Evolutionary conservation across 768 basidiomycete species (phyloP), one percentile per base, ranked within the genome.

Genomic region (Hirschioporus abietinus): DNA sequence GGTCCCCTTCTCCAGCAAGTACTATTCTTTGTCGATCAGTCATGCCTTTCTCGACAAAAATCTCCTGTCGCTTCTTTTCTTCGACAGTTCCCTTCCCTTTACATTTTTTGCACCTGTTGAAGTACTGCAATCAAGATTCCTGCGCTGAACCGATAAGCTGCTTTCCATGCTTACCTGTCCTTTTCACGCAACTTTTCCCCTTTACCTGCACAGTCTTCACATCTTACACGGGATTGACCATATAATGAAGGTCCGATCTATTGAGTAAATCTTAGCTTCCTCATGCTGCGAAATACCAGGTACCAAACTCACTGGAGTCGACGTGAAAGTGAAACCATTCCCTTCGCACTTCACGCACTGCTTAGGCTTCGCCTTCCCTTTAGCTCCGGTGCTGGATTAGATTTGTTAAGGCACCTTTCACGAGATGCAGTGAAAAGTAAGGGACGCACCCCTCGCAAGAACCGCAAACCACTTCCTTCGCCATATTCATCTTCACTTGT

Each of bases 1-100:
- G 91, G 72, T 99, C 96, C 15, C 95, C 96, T 63, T 93, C 94
- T 10, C 94, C 95, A n/a, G 88, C 81, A 61, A 99, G 83, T 1
- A 96, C 88, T 63, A 98, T 96, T 66, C 91, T 81, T 73, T 96
- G 88, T 10, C 87, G 85, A 71, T 95, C 86, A 5, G 86, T 75
- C 88, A 95, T 94, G 17, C 96, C 96, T 64, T 87, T 88, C 72
- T 96, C 93, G 60, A 98, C 83, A 70, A 86, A 84, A 25, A 97
- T 88, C 69, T 96, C 94, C 69, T 95, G 88, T 63, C 92, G 87
- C 60, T 89, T 92, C 81, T 95, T 97, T 74, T 96, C 94, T 69
- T 90, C 88, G 59, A 91, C 84, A 0, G 88, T 90, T 75, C 89
- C 90, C 64, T 85, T 84, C 4, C 95, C 96, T 72, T 95, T 95